Evolutionary conservation across 805 yeast genomes (phyloP).

Genomic region (Kluyveromyces siamensis): DNA sequence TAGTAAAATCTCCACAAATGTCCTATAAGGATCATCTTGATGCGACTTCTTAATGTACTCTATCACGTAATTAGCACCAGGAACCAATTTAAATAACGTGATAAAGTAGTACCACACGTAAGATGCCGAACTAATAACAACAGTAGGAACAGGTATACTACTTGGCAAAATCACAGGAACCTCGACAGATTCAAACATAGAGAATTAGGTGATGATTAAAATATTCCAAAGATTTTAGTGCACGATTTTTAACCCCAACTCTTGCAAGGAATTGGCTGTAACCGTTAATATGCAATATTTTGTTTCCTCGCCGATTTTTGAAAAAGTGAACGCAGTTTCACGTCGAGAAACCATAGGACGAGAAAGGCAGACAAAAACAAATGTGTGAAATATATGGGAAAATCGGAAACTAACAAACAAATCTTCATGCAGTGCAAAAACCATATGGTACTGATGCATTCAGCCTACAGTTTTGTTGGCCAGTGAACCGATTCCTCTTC

Average conservation of each 20-base stretch:
- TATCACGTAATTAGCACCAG: constrained; percentile 32
- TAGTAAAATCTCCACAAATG: constrained; percentile 68
- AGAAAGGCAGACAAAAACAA: background rate
- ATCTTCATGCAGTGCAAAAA: too few relatives aligned
- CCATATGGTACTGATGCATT: too few relatives aligned
- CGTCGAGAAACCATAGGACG: background rate
- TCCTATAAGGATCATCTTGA: constrained; percentile 88
- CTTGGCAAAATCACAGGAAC: constrained; percentile 11
- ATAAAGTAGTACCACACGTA: constrained; percentile 17
- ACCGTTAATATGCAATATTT: background rate
- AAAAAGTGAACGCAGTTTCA: background rate
- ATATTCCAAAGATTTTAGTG: background rate
- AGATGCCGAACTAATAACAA: constrained; percentile 16
- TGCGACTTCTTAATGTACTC: constrained; percentile 79
- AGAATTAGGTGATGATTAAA: background rate
- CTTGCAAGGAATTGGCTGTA: background rate
- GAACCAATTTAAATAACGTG: constrained; percentile 11
- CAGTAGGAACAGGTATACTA: constrained; percentile 24
- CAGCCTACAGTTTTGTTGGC: too few relatives aligned
- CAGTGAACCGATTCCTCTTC: too few relatives aligned
- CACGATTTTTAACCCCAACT: background rate
- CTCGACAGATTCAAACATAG: background rate
- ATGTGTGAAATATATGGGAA: background rate
- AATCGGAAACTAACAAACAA: too few relatives aligned
- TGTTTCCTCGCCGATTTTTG: background rate